These are phyloP conservation scores for Eudorina sp. DNA, from an alignment of 139 green algal species.

Conservation along the genomic window DNA sequence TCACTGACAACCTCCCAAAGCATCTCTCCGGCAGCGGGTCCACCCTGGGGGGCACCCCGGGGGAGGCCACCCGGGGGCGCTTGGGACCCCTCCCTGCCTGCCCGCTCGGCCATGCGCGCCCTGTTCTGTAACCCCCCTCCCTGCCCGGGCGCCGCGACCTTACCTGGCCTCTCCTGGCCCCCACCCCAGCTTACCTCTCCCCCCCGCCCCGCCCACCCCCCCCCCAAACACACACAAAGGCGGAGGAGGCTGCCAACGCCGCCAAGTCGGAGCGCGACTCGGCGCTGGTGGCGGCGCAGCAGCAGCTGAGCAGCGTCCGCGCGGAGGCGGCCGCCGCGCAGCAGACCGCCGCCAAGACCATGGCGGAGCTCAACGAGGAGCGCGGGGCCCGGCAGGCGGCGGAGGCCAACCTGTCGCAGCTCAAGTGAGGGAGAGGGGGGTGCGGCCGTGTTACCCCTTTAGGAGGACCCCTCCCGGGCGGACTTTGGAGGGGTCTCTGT, in stretches of 20 bases:
- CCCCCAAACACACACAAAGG: neutral
- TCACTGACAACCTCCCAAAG: too few relatives aligned
- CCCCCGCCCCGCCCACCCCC: neutral
- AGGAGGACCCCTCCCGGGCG: too few relatives aligned
- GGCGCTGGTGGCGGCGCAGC: neutral
- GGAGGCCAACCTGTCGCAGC: constrained; percentile 41
- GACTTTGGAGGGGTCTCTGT: too few relatives aligned
- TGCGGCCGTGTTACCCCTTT: neutral
- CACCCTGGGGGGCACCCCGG: too few relatives aligned
- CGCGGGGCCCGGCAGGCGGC: constrained; percentile 18
- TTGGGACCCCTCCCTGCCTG: neutral
- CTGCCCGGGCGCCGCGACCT: too few relatives aligned
- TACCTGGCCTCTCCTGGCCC: neutral
- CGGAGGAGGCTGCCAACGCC: constrained; percentile 1
- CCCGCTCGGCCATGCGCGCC: too few relatives aligned
- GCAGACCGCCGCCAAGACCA: constrained; percentile 44
- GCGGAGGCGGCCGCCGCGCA: constrained; percentile 46
- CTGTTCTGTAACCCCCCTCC: too few relatives aligned
- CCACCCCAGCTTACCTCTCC: neutral
- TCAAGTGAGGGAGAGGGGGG: neutral
- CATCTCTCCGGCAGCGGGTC: too few relatives aligned
- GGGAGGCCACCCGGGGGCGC: too few relatives aligned
- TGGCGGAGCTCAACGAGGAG: constrained; percentile 50
- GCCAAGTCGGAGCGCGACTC: constrained; percentile 13
- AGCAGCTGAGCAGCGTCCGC: constrained; percentile 30